Base-by-base conservation (phyloP, 2,329 filamentous ascomycete genomes). In the Tolypocladium guangdongense region DNA sequence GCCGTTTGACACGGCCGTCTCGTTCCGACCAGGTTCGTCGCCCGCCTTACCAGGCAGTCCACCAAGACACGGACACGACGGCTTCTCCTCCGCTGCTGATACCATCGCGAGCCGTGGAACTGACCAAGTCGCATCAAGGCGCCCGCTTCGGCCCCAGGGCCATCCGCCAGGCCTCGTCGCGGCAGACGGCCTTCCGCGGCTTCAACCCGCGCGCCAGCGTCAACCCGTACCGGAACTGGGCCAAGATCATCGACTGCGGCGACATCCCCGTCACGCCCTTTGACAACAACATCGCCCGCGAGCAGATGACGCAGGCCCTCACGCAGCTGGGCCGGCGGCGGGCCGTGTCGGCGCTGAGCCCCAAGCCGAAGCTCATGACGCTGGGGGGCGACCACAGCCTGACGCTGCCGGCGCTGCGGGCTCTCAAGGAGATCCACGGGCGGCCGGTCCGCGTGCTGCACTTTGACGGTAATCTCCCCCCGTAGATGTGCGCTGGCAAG, bases 181-280 rank as follows among this genome's bases (percentile, higher is more conserved):
- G 90, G 22, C 90, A 96, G 71, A 89, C 86, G 16, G 79, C 83
- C 3, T 88, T 87, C 67, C 82, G 89, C 43, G 87, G 86, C 64
- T 73, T 87, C 78, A 96, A 96, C 70, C 81, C 87, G 2, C 83
- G 90, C 24, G 90, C 89, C 2, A 79, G 78, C 39, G 78, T 96
- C 59, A 96, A 96, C 68, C 90, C 91, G 0, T 96, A 93, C 71
- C 58, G 86, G 65, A 85, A 81, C 63, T 92, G 88, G 81, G 85
- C 90, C 10, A 89, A 80, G 50, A 82, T 96, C 55, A 75, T 92
- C 50, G 91, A 96, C 74, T 96, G 91, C 68, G 91, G 91, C 48
- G 91, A 96, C 66, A 90, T 96, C 53, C 90, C 91, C 32, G 77
- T 95, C 59, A 88, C 86, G 0, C 90, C 90, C 0, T 86, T 95